Evolutionary conservation across 176 grass and related monocot genomes (phyloP), one percentile per base, ranked within the genome.

Genomic region (Triticum aestivum): DNA sequence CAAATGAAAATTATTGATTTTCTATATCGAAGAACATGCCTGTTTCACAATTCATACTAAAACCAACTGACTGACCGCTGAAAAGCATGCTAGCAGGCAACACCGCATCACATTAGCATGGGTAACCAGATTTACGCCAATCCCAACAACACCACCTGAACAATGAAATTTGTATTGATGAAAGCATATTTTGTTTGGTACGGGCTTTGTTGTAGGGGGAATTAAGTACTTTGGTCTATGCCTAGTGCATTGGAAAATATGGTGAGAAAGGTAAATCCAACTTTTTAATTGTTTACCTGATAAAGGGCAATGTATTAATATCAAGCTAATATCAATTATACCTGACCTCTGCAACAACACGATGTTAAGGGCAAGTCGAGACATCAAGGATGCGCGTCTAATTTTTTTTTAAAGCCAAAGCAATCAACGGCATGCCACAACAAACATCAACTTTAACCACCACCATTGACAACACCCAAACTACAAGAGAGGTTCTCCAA

Each of bases 21-120:
- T 5, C 18, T 77, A 4, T 33, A 56, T 18, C 5, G 51, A 52
- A 54, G 15, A 54, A 7, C 51, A 54, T 54, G 51, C 2, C 51
- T 54, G 15, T 54, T 18, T 18, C 51, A 54, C 51, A 14, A 6
- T 52, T 52, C 49, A 52, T 76, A 54, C 11, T 54, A 14, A 54
- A 47, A 52, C 44, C 0, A 52, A 30, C 73, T 52, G 26, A 18
- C 24, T 32, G 24, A 26, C 2, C 2, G 2, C 15, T 54, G 26
- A 54, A 77, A 56, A 54, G 5, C 3, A 56, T 77, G 51, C 15
- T 77, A 77, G 47, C 27, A 54, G 47, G 11, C 49, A 15, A 21
- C 44, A 52, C 73, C 39, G 3, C 23, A 74, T 42, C 71, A 74
- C 41, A 74, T 73, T 74, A 75, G n/a, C 24, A 75, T 52, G 73